Percentiles rank a stretch among this genome's conserved stretches.
Evolutionary conservation across 139 green algal species (phyloP).

Genomic region (Monoraphidium neglectum): DNA sequence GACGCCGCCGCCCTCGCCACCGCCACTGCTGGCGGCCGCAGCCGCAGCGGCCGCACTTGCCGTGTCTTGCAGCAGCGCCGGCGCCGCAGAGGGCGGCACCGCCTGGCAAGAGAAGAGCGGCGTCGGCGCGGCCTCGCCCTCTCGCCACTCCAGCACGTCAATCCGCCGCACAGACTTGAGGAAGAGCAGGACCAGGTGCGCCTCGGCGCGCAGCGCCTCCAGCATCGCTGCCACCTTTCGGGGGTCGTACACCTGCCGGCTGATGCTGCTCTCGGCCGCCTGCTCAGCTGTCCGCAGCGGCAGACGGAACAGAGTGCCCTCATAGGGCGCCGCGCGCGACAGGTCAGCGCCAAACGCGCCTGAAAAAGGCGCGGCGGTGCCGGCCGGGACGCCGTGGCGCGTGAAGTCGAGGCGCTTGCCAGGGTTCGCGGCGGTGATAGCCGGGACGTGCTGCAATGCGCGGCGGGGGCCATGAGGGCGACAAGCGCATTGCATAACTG

Average conservation of each 20-base stretch:
- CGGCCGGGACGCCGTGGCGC: conserved; percentile 15
- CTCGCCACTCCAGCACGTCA: conserved; percentile 48
- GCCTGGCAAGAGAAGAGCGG: conserved; percentile 26
- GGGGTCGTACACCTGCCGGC: conserved; percentile 54
- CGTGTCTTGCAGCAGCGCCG: conserved; percentile 17
- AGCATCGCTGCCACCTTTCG: conserved; percentile 54
- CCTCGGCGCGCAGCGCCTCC: conserved; percentile 52
- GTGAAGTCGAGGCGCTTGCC: conserved; percentile 81
- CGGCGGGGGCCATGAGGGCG: no score
- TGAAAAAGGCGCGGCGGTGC: conserved; percentile 50
- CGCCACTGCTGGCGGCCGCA: no score
- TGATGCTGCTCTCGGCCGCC: conserved; percentile 59
- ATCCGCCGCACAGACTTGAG: conserved; percentile 55
- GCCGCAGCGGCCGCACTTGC: no score
- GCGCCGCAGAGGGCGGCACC: background rate
- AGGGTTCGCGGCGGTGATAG: conserved; percentile 42
- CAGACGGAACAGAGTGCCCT: conserved; percentile 76
- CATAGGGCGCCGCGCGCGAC: conserved; percentile 34
- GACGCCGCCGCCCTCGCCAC: no score
- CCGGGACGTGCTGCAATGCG: conserved; percentile 18
- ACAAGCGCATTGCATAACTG: no score
- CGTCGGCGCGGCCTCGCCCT: conserved; percentile 16
- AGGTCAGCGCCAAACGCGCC: conserved; percentile 36
- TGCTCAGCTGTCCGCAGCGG: conserved; percentile 56
- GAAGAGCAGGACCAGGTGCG: conserved; percentile 61